Base-by-base conservation (phyloP, 1,139 yeast genomes). In the Kodamaea anthophila region DNA sequence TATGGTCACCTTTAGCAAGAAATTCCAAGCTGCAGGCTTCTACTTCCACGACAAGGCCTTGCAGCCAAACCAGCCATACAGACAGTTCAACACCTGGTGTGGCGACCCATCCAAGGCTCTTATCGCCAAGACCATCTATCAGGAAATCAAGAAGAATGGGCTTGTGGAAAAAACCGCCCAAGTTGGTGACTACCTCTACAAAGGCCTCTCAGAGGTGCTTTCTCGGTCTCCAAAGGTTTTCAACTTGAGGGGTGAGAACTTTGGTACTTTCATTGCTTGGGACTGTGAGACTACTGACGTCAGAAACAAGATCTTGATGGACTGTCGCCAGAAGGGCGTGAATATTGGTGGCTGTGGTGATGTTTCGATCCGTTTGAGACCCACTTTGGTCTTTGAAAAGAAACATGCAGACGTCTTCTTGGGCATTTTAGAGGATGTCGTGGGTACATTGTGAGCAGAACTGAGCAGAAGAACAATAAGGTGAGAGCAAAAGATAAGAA, bases 61-160 rank as follows among this genome's bases (percentile, higher is more conserved):
- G 43, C 68, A 74, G 46, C 84, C 84, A 39, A 70, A 68, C 42
- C 65, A 63, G 42, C 74, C 87, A 8, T 79, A 74, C 59, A 72
- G 87, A 60, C 87, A 79, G 53, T 80, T 80, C 64, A 80, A 80
- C 69, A 80, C 88, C 39, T 80, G 88, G 88, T 79, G 86, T 58
- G 88, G 87, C 47, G 87, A 80, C 51, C 85, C 87, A 49, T 74
- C 81, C 20, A 73, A 73, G 56, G 76, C 77, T 55, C 58, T 76
- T 32, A 57, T 77, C 40, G 82, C 84, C 25, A 74, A 73, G 44
- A 66, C 81, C 35, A 78, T 80, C 42, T 74, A 71, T 40, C 62
- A 74, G 46, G 82, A 79, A 49, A 65, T 79, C 33, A 48, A 52
- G 12, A 65, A 68, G 42, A 54, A 77, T 35, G 65, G 69, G 37